These are phyloP conservation scores for Nannizziopsis arthrosporioides DNA, from an alignment of 2,329 filamentous ascomycete species.

Conservation along the genomic window DNA sequence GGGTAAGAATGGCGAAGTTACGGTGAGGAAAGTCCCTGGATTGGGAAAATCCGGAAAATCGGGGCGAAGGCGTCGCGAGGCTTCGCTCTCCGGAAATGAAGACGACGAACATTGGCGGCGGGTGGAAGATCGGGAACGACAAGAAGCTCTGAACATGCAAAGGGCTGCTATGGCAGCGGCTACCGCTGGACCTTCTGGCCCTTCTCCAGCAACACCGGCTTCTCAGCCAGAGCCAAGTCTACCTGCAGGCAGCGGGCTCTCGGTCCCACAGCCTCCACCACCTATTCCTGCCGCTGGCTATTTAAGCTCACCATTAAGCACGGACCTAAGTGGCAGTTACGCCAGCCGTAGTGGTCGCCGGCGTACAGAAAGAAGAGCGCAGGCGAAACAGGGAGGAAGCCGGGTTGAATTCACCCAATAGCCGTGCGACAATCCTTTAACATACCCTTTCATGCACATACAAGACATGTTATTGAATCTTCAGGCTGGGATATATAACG, in stretches of 20 bases:
- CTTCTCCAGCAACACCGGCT: conserved; percentile 14
- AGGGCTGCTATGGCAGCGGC: conserved; percentile 23
- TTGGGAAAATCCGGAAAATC: conserved; percentile 44
- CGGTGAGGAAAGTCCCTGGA: conserved; percentile 48
- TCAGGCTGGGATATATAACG: conserved; percentile 1
- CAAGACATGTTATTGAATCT: not conserved
- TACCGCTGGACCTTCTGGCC: conserved; percentile 21
- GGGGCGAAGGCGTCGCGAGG: conserved; percentile 32
- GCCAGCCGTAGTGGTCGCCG: conserved; percentile 43
- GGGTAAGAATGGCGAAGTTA: conserved; percentile 54
- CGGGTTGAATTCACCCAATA: conserved; percentile 40
- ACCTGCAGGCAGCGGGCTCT: conserved; percentile 1
- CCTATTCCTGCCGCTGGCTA: conserved; percentile 34
- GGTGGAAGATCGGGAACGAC: conserved; percentile 39
- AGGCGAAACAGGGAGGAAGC: conserved; percentile 34
- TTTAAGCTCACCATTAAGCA: conserved; percentile 36
- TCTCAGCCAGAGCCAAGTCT: not conserved
- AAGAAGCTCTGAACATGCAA: conserved; percentile 35
- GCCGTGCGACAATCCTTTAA: not conserved
- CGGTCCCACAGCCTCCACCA: conserved; percentile 27
- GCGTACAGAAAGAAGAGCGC: conserved; percentile 42
- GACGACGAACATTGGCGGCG: conserved; percentile 37
- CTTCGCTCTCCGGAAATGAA: conserved; percentile 33
- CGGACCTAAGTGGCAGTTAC: conserved; percentile 40
- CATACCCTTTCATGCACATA: conserved; percentile 5